phyloP scores from a whole-genome alignment of 179 eudicot genomes.

The Silene coronaria region DNA sequence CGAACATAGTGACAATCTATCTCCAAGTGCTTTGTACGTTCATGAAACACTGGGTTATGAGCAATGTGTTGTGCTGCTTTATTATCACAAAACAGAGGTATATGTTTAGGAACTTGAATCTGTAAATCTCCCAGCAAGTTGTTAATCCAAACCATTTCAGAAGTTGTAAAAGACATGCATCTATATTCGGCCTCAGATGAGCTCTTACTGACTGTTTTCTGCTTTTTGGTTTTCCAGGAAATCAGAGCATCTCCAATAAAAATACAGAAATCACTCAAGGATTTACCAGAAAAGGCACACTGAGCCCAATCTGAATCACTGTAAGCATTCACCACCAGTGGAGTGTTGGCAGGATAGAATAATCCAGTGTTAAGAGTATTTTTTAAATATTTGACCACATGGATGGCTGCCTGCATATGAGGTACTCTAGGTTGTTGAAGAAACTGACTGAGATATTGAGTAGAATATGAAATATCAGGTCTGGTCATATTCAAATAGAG shows the following conservation, averaged over 20 bases:
- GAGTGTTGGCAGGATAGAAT: not conserved
- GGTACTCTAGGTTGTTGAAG: not conserved
- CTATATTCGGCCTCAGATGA: not conserved
- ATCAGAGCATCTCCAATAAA: not conserved
- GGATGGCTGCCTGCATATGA: not conserved
- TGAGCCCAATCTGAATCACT: not conserved
- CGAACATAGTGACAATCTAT: constrained; percentile 4
- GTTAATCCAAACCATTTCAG: not conserved
- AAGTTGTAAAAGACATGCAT: not conserved
- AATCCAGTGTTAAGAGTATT: not conserved
- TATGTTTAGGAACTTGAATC: not conserved
- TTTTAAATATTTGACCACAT: not conserved
- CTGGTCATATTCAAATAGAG: not conserved
- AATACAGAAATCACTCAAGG: not conserved
- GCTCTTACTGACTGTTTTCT: not conserved
- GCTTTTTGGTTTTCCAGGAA: constrained; percentile 2
- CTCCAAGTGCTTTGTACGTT: not conserved
- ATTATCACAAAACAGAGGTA: not conserved
- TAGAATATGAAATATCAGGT: not conserved
- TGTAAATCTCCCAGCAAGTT: not conserved
- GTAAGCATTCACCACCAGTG: not conserved
- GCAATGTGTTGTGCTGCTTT: not conserved
- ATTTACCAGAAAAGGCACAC: not conserved
- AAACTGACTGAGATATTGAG: not conserved
- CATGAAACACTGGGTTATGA: not conserved